phyloP scores from a whole-genome alignment of 495 filamentous ascomycete species.

The Trichoderma orchidacearum region DNA sequence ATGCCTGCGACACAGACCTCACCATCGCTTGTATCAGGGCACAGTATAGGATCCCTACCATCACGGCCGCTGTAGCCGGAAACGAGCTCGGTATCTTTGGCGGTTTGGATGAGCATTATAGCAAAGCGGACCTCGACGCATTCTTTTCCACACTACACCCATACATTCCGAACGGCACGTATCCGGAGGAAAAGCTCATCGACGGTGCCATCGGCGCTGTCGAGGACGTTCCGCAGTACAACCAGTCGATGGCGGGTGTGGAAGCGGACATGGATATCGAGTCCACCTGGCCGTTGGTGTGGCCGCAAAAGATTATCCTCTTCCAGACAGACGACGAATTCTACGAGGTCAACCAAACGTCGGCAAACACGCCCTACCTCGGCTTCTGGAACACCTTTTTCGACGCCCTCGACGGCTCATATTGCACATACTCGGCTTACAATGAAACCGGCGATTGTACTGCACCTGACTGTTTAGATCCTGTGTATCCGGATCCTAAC shows the following conservation, averaged over 20 bases:
- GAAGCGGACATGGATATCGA: constrained; percentile 24
- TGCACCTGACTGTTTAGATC: constrained; percentile 18
- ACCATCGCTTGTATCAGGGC: neutral
- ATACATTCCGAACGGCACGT: constrained; percentile 18
- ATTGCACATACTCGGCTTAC: constrained; percentile 36
- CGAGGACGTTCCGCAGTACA: constrained; percentile 6
- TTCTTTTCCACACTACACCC: constrained; percentile 41
- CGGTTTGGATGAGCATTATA: constrained; percentile 20
- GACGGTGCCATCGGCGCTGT: constrained; percentile 14
- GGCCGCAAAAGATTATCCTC: constrained; percentile 43
- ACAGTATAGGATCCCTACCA: constrained; percentile 19
- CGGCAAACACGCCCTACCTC: constrained; percentile 7
- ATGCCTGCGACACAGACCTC: too few relatives aligned
- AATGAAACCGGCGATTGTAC: constrained; percentile 17
- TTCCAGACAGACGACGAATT: constrained; percentile 45
- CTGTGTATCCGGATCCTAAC: constrained; percentile 32
- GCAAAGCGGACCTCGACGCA: constrained; percentile 43
- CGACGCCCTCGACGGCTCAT: constrained; percentile 45
- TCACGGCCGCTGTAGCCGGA: constrained; percentile 11
- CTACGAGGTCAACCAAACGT: constrained; percentile 16
- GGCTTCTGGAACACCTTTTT: constrained; percentile 39
- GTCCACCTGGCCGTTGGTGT: constrained; percentile 27
- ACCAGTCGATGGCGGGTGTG: constrained; percentile 4
- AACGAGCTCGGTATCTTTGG: constrained; percentile 25
- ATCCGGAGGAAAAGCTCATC: constrained; percentile 13